Base-by-base conservation (phyloP, 352 stramenopile species). In the Globisporangium uncinulatum region DNA sequence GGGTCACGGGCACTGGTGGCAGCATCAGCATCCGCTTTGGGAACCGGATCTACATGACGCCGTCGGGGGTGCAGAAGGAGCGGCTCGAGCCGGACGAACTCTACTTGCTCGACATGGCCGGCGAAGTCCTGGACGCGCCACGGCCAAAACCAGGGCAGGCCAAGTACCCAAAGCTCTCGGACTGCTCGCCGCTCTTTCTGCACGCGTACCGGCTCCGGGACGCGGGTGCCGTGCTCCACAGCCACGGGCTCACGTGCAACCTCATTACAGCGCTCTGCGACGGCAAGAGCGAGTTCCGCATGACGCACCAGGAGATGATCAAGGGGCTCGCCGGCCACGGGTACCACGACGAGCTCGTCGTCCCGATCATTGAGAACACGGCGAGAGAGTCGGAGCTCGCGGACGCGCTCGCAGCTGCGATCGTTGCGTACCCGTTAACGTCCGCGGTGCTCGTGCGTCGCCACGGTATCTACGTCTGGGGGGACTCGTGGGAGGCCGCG, bases 261-360 rank as follows among this genome's bases (percentile, higher is more conserved):
- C 45, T 98, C 56, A 89, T 92, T 14, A 96, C 94, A 15, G 70
- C 95, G 20, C 71, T 98, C 19, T 95, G 93, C 67, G 89, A 93
- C 31, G 77, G 75, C 44, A 63, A 83, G 62, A 70, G 58, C 34
- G 81, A 92, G 47, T 91, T 98, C 59, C 80, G 83, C 57, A 88
- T 98, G 39, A 97, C 95, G 19, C 92, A 98, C 67, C 84, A 98
- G 59, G 96, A 99, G 75, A 99, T 99, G 96, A 92, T 98, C 62
- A 99, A 99, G 76, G 96, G 96, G 3, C 87, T 98, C 19, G 87
- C 86, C 0, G 85, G 92, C 54, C 86, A 97, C 62, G 86, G 86
- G 2, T 98, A 96, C 70, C 70, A 95, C 63, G 86, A 96, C 61
- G 76, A 94, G n/a, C 69, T 98, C 39, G 87, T 97, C 45, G 80